Evolutionary conservation across 306 rosid genomes (phyloP).

Genomic region (Gleditsia sinensis): DNA sequence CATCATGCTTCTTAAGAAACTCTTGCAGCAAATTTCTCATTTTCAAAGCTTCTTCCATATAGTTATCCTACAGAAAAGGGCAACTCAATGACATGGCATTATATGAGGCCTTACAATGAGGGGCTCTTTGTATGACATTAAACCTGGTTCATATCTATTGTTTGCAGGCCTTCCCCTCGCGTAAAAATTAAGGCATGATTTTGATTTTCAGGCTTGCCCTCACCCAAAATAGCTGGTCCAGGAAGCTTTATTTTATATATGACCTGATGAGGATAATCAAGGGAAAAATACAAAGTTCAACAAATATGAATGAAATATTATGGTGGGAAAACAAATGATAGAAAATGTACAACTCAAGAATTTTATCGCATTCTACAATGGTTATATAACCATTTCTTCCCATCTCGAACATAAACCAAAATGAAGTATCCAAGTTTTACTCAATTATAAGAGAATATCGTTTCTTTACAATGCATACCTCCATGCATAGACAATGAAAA

Average conservation of each 20-base stretch:
- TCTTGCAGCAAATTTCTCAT: constrained; percentile 96
- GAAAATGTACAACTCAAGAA: no score
- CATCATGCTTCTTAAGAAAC: constrained; percentile 87
- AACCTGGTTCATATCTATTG: constrained; percentile 99
- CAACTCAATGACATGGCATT: constrained; percentile 22
- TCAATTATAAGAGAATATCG: background rate
- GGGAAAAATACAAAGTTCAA: constrained; percentile 18
- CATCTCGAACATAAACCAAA: background rate
- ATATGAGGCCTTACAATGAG: constrained; percentile 13
- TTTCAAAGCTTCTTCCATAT: constrained; percentile 98
- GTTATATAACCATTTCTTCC: background rate
- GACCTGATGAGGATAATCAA: constrained; percentile 53
- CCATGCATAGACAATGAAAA: background rate
- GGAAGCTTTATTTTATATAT: constrained; percentile 96
- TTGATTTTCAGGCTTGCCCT: constrained; percentile 99
- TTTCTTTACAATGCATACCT: background rate
- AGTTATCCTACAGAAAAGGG: constrained; percentile 68
- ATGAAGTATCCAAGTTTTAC: background rate
- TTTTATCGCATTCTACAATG: background rate
- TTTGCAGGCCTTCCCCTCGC: constrained; percentile 96
- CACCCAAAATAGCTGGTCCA: constrained; percentile 94
- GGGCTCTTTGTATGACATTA: constrained; percentile 2
- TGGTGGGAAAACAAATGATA: background rate
- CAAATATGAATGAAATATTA: constrained; percentile 3
- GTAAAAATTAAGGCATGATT: constrained; percentile 95